A percentile compares a stretch with the other conserved stretches of the same genome.
Conservation (phyloP, 345 rosid species). For the Rhodomyrtus tomentosa region DNA sequence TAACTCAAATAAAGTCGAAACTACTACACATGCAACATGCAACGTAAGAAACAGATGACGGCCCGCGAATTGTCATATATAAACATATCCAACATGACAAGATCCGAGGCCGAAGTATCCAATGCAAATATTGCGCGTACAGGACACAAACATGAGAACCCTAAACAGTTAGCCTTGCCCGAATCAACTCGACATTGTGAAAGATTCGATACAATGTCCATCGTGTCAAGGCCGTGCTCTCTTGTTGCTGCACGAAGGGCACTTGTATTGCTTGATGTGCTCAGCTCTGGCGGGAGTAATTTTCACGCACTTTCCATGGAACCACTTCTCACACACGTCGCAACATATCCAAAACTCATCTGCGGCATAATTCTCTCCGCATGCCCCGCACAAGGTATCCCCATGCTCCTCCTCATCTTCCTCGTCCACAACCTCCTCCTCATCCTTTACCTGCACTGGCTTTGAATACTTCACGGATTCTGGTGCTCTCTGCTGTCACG, state of each 20-base stretch:
- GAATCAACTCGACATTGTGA: not conserved
- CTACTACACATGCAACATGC: not conserved
- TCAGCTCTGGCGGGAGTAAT: slow-evolving; percentile 79
- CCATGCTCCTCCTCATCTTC: slow-evolving; percentile 60
- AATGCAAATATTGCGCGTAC: not conserved
- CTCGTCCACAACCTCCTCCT: slow-evolving; percentile 34
- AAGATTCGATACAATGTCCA: not conserved
- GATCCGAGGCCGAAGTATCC: not conserved
- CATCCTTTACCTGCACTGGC: slow-evolving; percentile 23
- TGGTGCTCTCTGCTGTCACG: slow-evolving; percentile 32
- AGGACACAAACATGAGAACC: not conserved
- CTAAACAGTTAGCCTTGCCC: not conserved
- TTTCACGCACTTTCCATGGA: slow-evolving; percentile 78
- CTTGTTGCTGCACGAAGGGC: slow-evolving; percentile 84
- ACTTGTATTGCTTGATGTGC: slow-evolving; percentile 79
- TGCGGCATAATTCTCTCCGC: slow-evolving; percentile 55
- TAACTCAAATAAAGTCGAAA: not conserved
- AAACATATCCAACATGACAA: not conserved
- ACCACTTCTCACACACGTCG: slow-evolving; percentile 72
- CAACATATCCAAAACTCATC: slow-evolving; percentile 84
- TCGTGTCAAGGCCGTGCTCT: slow-evolving; percentile 44
- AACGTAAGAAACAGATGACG: not conserved
- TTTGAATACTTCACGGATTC: slow-evolving; percentile 36
- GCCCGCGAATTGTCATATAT: not conserved
- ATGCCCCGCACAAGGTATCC: slow-evolving; percentile 65